Conservation (phyloP, 441 rosid genomes). For the Gossypium schwendimanii region DNA sequence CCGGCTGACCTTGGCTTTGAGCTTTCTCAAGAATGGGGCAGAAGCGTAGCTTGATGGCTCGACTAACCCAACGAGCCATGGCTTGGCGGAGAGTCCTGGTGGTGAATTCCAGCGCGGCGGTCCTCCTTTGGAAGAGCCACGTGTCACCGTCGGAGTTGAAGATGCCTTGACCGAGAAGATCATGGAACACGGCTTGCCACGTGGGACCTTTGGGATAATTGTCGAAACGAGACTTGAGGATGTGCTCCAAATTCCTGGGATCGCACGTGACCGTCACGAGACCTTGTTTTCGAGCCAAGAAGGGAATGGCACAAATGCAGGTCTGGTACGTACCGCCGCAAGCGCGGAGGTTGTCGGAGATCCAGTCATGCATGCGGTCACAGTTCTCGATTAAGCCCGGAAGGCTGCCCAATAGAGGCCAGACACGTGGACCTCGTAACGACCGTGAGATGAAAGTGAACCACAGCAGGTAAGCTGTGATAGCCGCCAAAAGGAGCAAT, state of each 20-base stretch:
- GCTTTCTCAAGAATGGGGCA: conserved; percentile 62
- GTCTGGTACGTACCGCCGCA: conserved; percentile 97
- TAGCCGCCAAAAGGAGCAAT: conserved; percentile 50
- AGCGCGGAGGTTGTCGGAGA: conserved; percentile 83
- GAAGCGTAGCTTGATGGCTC: conserved; percentile 63
- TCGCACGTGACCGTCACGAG: conserved; percentile 97
- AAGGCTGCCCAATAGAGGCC: conserved; percentile 85
- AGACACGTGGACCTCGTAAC: conserved; percentile 78
- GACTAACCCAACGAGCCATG: conserved; percentile 91
- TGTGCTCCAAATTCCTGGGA: conserved; percentile 79
- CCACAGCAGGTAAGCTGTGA: conserved; percentile 75
- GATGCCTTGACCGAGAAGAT: conserved; percentile 84
- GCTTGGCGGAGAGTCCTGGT: conserved; percentile 97
- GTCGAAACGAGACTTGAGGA: conserved; percentile 74
- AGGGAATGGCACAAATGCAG: conserved; percentile 83
- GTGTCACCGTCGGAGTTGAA: conserved; percentile 90
- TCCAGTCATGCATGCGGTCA: conserved; percentile 95
- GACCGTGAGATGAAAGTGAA: conserved; percentile 84
- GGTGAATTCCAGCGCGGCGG: conserved; percentile 94
- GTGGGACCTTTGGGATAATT: conserved; percentile 98
- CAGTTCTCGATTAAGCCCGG: conserved; percentile 83
- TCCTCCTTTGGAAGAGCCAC: conserved; percentile 88
- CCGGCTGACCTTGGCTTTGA: conserved; percentile 35
- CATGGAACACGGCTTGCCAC: conserved; percentile 94
- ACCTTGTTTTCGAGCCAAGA: conserved; percentile 75